Evolutionary conservation across 331 rosid species (phyloP).

Genomic region (Prunus yedoensis): DNA sequence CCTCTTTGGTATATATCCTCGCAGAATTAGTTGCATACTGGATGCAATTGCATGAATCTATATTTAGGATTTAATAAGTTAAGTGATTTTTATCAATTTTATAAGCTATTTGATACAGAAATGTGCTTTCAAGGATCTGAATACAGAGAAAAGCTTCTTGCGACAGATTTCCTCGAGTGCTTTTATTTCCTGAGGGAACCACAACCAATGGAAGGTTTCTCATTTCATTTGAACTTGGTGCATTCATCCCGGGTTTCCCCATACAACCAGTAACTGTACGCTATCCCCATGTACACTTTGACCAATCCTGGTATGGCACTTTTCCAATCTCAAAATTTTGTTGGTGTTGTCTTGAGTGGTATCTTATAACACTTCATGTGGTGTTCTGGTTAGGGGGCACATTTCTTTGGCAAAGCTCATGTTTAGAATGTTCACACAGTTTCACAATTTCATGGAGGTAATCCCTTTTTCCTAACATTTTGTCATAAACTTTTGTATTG

Average conservation of each 20-base stretch:
- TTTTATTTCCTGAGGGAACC: slow-evolving; percentile 98
- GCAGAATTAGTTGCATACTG: neutral
- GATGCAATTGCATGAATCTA: neutral
- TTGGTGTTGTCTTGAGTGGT: slow-evolving; percentile 24
- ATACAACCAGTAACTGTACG: slow-evolving; percentile 88
- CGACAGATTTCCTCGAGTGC: slow-evolving; percentile 81
- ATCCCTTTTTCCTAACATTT: slow-evolving; percentile 6
- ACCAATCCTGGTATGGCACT: slow-evolving; percentile 84
- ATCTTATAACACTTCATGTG: slow-evolving; percentile 26
- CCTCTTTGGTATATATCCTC: neutral
- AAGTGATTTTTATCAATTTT: slow-evolving; percentile 42
- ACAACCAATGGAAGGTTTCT: slow-evolving; percentile 87
- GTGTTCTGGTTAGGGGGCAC: slow-evolving; percentile 61
- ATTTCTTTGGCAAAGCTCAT: slow-evolving; percentile 77
- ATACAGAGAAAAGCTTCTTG: slow-evolving; percentile 96
- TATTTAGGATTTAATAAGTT: neutral
- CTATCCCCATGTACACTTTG: slow-evolving; percentile 97
- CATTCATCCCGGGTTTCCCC: slow-evolving; percentile 80
- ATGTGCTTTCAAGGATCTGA: slow-evolving; percentile 91
- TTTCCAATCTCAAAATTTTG: slow-evolving; percentile 22
- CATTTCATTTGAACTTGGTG: slow-evolving; percentile 96
- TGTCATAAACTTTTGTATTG: slow-evolving; percentile 8
- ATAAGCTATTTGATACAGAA: slow-evolving; percentile 95
- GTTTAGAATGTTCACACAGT: slow-evolving; percentile 94
- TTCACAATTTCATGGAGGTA: slow-evolving; percentile 97